Evolutionary conservation across 129 eudicot species (phyloP).

Genomic region (Arctium lappa): DNA sequence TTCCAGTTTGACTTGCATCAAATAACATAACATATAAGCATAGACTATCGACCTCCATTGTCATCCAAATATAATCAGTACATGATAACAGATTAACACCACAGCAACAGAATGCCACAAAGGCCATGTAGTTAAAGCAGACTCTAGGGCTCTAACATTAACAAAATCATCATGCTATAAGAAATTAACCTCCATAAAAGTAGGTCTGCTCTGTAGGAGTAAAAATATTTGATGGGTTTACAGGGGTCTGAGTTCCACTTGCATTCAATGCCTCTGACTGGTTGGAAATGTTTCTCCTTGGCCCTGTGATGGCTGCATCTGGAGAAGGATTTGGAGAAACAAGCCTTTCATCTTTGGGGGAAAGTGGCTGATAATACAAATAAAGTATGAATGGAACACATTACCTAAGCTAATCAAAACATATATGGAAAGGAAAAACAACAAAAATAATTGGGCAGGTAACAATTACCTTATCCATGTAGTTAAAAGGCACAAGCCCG

Average conservation of each 20-base stretch:
- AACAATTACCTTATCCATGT: conserved; percentile 57
- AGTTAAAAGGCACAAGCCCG: conserved; percentile 49
- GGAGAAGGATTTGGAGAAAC: conserved; percentile 60
- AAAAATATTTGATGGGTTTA: conserved; percentile 41
- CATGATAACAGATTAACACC: neutral
- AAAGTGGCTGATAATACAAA: conserved; percentile 54
- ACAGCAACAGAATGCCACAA: neutral
- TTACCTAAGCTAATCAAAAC: conserved; percentile 23
- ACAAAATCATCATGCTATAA: neutral
- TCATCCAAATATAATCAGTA: no score
- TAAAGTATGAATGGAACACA: conserved; percentile 18
- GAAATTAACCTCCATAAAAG: conserved; percentile 69
- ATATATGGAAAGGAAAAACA: neutral
- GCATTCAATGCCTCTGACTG: conserved; percentile 45
- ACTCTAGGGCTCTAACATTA: neutral
- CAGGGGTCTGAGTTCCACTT: conserved; percentile 46
- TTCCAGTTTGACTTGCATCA: neutral
- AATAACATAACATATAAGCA: neutral
- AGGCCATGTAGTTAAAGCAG: neutral
- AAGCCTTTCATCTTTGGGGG: conserved; percentile 83
- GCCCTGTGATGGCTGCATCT: conserved; percentile 57
- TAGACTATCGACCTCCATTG: no score
- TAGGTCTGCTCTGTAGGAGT: conserved; percentile 66
- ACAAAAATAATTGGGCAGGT: neutral
- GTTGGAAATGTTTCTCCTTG: conserved; percentile 44